phyloP scores from a whole-genome alignment of 768 basidiomycete genomes.

The Mycena sanguinolenta region DNA sequence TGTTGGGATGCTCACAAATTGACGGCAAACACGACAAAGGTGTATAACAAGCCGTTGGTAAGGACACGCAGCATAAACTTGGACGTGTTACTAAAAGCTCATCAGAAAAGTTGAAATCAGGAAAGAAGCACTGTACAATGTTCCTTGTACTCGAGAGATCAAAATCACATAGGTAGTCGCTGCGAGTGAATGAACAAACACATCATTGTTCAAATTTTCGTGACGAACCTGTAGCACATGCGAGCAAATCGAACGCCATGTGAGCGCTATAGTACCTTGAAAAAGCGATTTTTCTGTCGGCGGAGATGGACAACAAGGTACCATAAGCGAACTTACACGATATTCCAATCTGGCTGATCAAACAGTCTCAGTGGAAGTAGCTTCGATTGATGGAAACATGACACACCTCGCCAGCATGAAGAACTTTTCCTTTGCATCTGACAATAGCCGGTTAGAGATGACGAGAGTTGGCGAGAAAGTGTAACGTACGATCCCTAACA shows the following conservation, averaged over 20 bases:
- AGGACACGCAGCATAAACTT: conserved; percentile 17
- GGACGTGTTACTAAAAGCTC: neutral
- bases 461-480: neutral
- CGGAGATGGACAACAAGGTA: neutral
- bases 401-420: conserved; percentile 19
- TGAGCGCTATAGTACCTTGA: conserved; percentile 27
- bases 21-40: conserved; percentile 6
- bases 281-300: neutral
- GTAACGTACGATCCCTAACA: conserved; percentile 13
- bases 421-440: conserved; percentile 26
- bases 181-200: too few relatives aligned
- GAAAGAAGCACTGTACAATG: neutral
- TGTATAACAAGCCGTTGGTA: conserved; percentile 21
- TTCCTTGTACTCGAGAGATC: conserved; percentile 8
- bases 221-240: conserved; percentile 16
- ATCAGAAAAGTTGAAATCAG: neutral
- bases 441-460: neutral
- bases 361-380: neutral
- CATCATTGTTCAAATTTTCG: too few relatives aligned
- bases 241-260: conserved; percentile 26
- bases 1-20: conserved; percentile 10
- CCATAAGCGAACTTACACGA: conserved; percentile 11
- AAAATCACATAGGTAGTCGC: conserved; percentile 19
- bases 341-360: conserved; percentile 29
- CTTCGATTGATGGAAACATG: neutral